Percentiles rank a stretch among this genome's conserved stretches.
phyloP scores from a whole-genome alignment of 176 grass and related monocot species.

The Oryza rufipogon region DNA sequence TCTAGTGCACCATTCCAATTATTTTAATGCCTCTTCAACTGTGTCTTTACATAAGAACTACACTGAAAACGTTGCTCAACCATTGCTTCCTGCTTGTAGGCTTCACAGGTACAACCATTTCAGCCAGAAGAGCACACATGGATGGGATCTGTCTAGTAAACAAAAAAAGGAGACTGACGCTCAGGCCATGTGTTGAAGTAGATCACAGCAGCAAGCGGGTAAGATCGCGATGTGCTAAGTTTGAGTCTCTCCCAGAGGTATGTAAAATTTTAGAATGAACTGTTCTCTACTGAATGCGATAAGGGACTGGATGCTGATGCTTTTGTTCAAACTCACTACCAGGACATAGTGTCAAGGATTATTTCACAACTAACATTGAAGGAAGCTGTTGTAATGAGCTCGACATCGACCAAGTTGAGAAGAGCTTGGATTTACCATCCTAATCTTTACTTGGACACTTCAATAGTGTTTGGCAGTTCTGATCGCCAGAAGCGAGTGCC shows the following conservation, averaged over 20 bases:
- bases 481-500: neutral
- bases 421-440: constrained; percentile 7
- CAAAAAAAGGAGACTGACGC: neutral
- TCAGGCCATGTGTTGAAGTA: neutral
- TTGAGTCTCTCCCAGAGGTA: constrained; percentile 35
- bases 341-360: constrained; percentile 24
- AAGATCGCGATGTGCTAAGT: neutral
- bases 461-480: neutral
- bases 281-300: neutral
- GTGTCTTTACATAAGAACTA: no score
- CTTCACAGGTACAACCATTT: neutral
- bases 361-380: constrained; percentile 19
- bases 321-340: constrained; percentile 7
- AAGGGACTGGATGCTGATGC: constrained; percentile 11
- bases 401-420: constrained; percentile 2
- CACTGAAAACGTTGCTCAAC: no score
- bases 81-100: neutral
- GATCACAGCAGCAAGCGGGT: neutral
- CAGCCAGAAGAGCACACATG: neutral
- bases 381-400: constrained; percentile 24
- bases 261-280: neutral
- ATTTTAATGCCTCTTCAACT: no score
- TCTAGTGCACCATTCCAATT: no score
- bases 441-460: constrained; percentile 30
- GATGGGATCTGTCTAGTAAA: neutral